Evolutionary conservation across 305 asterid genomes (phyloP).

Genomic region (Fraxinus sp.): DNA sequence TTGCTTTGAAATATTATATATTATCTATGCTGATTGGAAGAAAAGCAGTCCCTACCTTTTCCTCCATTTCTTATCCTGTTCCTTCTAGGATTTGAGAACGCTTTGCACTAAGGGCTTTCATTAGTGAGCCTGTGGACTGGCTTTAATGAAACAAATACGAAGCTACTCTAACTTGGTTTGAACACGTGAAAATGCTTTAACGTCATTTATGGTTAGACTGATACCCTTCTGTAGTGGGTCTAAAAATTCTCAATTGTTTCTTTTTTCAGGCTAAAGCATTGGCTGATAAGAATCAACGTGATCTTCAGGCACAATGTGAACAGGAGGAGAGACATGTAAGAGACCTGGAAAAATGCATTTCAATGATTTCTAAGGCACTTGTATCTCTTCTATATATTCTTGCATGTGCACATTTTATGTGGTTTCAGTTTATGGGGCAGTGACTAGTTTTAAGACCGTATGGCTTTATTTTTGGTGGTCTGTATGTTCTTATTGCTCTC

Average conservation of each 20-base stretch:
- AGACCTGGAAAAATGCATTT: constrained; percentile 5
- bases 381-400: not conserved
- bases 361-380: not conserved
- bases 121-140: constrained; percentile 1
- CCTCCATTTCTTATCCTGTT: constrained; percentile 11
- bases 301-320: constrained; percentile 66
- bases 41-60: constrained; percentile 18
- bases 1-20: not conserved
- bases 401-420: not conserved
- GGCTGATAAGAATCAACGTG: constrained; percentile 87
- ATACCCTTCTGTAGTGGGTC: constrained; percentile 8
- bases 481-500: not conserved
- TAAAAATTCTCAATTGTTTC: constrained; percentile 8
- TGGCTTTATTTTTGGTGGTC: not conserved
- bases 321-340: constrained; percentile 88
- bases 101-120: constrained; percentile 11
- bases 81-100: not conserved
- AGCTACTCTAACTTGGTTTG: constrained; percentile 3
- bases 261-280: constrained; percentile 74
- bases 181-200: not conserved
- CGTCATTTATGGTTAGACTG: not conserved
- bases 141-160: constrained; percentile 7
- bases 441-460: not conserved
- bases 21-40: constrained; percentile 9
- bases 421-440: constrained; percentile 7